Base-by-base conservation (phyloP, 768 basidiomycete genomes). In the Lactifluus rugatus region DNA sequence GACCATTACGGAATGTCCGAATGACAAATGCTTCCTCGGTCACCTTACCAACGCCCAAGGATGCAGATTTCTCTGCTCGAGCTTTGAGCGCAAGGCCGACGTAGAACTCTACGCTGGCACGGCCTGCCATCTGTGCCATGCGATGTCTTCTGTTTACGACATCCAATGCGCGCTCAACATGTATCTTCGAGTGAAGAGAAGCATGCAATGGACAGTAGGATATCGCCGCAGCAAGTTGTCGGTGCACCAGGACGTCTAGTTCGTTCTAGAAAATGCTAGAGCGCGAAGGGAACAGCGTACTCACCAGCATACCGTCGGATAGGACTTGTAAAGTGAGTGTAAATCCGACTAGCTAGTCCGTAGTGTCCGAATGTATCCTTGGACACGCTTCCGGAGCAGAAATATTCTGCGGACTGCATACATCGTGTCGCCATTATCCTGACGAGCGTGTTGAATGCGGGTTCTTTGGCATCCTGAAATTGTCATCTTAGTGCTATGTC, bases 401-500 rank as follows among this genome's bases (percentile, higher is more conserved):
- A 97, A 70, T 99, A 99, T 70, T 99, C 96, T 19, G 96, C 96
- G 0, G 94, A 86, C 25, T 97, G 78, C 96, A 99, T 99, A 70
- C 96, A 97, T 31, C 96, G 78, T 3, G 95, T 98, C 2, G 96
- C 94, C 94, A 99, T 97, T 70, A 99, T 98, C 42, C 96, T 85
- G 37, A 99, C 95, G 17, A 98, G 81, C 0, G 93, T 98, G 66
- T 98, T 99, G 78, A 99, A 98, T 0, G 91, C 84, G 0, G 93
- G 89, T 65, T 92, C 83, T 17, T 72, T 70, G 0, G 86, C 78
- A 67, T 96, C 93, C 93, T 94, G 57, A 1, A 46, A 39, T 34
- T 14, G 50, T 31, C 14, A 31, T 34, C 28, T 52, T 23, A 37
- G 34, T 23, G 48, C 14, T 31, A 47, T 49, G 31, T 51, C 21